A percentile compares a stretch with the other conserved stretches of the same genome.
Evolutionary conservation across 192 early-diverging fungal species (phyloP).

Genomic region (Coemansia sp.): DNA sequence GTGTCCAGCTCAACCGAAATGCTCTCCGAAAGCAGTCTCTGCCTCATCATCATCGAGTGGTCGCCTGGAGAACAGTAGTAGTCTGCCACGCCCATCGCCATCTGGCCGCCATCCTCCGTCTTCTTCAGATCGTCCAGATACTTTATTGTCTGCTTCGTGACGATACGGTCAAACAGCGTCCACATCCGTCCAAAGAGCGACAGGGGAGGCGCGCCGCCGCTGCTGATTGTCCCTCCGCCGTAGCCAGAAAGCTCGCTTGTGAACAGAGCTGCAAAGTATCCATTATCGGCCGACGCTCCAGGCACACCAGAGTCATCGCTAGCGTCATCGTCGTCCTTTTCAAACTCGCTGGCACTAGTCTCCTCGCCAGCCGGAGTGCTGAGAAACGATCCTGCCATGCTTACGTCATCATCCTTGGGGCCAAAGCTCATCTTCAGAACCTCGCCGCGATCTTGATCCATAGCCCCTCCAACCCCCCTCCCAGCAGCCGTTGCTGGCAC

Average conservation of each 20-base stretch:
- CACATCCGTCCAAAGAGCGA: constrained; percentile 54
- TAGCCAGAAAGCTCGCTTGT: constrained; percentile 7
- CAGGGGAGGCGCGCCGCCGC: constrained; percentile 13
- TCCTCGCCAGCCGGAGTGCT: background rate
- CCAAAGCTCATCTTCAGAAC: constrained; percentile 3
- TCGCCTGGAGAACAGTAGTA: constrained; percentile 39
- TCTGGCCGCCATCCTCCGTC: background rate
- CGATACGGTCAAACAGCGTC: constrained; percentile 37
- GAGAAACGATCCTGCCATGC: background rate
- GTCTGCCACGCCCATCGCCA: constrained; percentile 4
- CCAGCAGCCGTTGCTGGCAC: background rate
- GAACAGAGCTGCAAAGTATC: constrained; percentile 29
- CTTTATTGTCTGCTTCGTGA: constrained; percentile 26
- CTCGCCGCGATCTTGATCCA: background rate
- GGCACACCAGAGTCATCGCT: background rate
- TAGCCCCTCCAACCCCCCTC: background rate
- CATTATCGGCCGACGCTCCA: constrained; percentile 7
- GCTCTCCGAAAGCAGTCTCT: constrained; percentile 22
- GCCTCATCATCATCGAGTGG: constrained; percentile 39
- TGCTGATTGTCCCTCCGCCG: background rate
- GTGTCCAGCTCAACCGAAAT: constrained; percentile 20
- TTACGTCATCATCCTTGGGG: constrained; percentile 4
- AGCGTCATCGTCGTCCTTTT: constrained; percentile 2
- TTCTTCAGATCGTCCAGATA: constrained; percentile 25
- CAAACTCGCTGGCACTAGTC: constrained; percentile 3